These are phyloP conservation scores for Phytophthora parvispora DNA, from an alignment of 352 stramenopile species.

Conservation along the genomic window DNA sequence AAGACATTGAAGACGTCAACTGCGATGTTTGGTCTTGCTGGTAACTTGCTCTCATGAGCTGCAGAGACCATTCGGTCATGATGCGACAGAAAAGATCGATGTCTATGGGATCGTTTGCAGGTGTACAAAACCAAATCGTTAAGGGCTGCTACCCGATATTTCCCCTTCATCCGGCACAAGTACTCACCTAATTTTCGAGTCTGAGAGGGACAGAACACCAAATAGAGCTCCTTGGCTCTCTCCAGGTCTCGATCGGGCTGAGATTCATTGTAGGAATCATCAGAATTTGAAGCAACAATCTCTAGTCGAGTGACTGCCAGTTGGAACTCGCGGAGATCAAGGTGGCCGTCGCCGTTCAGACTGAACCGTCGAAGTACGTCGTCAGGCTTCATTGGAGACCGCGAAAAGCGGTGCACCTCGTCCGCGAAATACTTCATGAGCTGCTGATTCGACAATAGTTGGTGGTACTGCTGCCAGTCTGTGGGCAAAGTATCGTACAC, in stretches of 20 bases:
- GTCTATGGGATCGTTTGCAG: slow-evolving; percentile 35
- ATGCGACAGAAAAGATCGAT: slow-evolving; percentile 87
- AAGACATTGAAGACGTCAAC: slow-evolving; percentile 25
- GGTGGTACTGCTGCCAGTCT: slow-evolving; percentile 82
- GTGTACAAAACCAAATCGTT: background rate
- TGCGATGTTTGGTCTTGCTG: slow-evolving; percentile 27
- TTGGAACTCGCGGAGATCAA: slow-evolving; percentile 83
- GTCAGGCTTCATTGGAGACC: slow-evolving; percentile 71
- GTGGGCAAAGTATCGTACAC: too few species aligned
- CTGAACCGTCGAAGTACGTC: slow-evolving; percentile 80
- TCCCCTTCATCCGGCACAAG: background rate
- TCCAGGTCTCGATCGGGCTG: slow-evolving; percentile 27
- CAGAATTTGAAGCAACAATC: slow-evolving; percentile 40
- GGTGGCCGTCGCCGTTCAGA: slow-evolving; percentile 78
- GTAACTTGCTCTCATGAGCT: slow-evolving; percentile 61
- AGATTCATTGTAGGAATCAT: slow-evolving; percentile 7
- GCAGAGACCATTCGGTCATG: slow-evolving; percentile 83
- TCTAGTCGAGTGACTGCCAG: slow-evolving; percentile 77
- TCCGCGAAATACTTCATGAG: slow-evolving; percentile 70
- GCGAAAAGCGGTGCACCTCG: slow-evolving; percentile 71
- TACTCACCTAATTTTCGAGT: slow-evolving; percentile 66
- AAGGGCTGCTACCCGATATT: too few species aligned
- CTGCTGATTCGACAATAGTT: slow-evolving; percentile 62
- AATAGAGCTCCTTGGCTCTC: slow-evolving; percentile 67
- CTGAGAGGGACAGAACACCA: slow-evolving; percentile 74